phyloP scores from a whole-genome alignment of 768 basidiomycete species.

The Tylopilus plumbeoviolaceoides region DNA sequence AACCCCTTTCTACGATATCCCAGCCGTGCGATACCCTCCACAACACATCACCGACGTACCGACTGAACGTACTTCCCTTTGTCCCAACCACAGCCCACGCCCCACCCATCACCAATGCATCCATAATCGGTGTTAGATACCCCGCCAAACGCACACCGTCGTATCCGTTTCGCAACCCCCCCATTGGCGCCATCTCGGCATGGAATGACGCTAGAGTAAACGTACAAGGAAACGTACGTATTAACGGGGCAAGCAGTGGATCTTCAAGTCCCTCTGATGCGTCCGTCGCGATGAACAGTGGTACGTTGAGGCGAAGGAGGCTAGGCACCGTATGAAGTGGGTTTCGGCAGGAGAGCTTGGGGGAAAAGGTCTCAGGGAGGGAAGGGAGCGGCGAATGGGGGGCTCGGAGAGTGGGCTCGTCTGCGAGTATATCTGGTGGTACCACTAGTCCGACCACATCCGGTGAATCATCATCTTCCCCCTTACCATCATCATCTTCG shows the following conservation, averaged over 20 bases:
- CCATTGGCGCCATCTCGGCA: constrained; percentile 27
- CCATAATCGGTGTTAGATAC: constrained; percentile 60
- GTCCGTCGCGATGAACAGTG: constrained; percentile 68
- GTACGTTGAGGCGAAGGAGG: constrained; percentile 46
- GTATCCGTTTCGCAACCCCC: constrained; percentile 37
- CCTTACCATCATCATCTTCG: background rate
- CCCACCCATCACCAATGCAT: constrained; percentile 63
- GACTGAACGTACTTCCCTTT: constrained; percentile 71
- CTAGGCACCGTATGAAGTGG: constrained; percentile 32
- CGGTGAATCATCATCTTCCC: background rate
- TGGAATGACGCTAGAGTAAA: constrained; percentile 56
- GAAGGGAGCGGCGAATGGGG: constrained; percentile 28
- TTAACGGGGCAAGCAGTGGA: constrained; percentile 43
- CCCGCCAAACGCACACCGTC: constrained; percentile 46
- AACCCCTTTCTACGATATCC: constrained; percentile 49
- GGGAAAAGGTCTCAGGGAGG: constrained; percentile 16
- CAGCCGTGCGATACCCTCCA: constrained; percentile 57
- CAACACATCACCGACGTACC: constrained; percentile 62
- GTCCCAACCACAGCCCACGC: constrained; percentile 63
- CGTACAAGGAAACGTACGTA: constrained; percentile 57
- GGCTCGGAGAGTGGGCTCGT: constrained; percentile 17
- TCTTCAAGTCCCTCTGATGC: constrained; percentile 37
- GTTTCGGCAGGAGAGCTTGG: constrained; percentile 35
- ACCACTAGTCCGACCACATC: constrained; percentile 6
- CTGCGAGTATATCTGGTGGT: constrained; percentile 18